Evolutionary conservation across 768 basidiomycete species (phyloP).

Genomic region (Daedaleopsis nitida): DNA sequence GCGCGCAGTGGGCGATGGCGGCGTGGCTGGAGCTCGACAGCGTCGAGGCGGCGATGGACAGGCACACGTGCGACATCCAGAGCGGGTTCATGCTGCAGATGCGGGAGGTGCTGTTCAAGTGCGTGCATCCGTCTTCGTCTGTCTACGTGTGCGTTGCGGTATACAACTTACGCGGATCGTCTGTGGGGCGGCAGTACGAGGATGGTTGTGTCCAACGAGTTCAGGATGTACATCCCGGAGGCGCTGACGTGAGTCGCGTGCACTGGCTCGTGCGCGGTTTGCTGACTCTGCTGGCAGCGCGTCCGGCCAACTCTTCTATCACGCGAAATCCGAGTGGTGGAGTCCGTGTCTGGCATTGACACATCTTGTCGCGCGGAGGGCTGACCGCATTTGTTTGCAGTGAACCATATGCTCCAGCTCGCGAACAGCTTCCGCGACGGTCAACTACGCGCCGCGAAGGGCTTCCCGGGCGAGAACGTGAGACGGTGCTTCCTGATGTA

Average conservation of each 20-base stretch:
- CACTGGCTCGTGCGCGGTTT: background rate
- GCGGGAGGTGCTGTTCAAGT: slow-evolving; percentile 79
- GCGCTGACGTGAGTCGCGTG: slow-evolving; percentile 48
- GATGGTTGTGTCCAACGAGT: slow-evolving; percentile 71
- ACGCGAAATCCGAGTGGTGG: slow-evolving; percentile 30
- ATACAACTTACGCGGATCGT: background rate
- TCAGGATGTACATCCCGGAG: slow-evolving; percentile 63
- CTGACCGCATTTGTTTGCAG: slow-evolving; percentile 34
- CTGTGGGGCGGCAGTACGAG: slow-evolving; percentile 49
- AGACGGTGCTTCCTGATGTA: slow-evolving; percentile 70
- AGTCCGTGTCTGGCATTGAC: slow-evolving; percentile 16
- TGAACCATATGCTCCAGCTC: slow-evolving; percentile 59
- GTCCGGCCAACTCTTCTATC: slow-evolving; percentile 25
- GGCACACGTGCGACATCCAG: slow-evolving; percentile 68
- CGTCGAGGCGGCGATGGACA: slow-evolving; percentile 61
- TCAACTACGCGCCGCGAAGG: slow-evolving; percentile 55
- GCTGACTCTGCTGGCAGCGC: slow-evolving; percentile 37
- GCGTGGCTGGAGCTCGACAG: slow-evolving; percentile 73
- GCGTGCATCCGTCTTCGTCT: slow-evolving; percentile 28
- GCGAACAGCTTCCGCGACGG: slow-evolving; percentile 60
- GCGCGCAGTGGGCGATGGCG: slow-evolving; percentile 62
- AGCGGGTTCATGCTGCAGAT: slow-evolving; percentile 67
- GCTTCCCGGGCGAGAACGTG: slow-evolving; percentile 47
- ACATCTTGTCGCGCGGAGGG: background rate
- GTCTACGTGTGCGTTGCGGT: background rate